Base-by-base conservation (phyloP, 106 monocot species). In the Phalaenopsis aphrodite region DNA sequence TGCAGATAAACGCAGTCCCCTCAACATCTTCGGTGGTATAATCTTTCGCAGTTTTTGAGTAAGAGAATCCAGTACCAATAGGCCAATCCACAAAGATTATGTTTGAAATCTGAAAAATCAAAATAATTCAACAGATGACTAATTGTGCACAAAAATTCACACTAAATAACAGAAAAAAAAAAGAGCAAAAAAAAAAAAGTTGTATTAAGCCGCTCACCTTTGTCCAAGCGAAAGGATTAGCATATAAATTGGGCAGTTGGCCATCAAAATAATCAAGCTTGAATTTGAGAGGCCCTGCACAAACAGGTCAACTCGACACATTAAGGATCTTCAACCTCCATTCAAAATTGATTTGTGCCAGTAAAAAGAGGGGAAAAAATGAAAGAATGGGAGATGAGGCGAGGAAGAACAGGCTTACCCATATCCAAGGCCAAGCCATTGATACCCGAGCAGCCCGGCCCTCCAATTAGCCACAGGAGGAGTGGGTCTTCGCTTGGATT, bases 401-500 rank as follows among this genome's bases (percentile, higher is more conserved):
- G 7, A 24, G 1, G 23, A 65, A 65, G 7, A 24, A 65, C 5
- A 65, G 23, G 64, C 64, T 7, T 74, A 76, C 81, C 82, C 36
- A 76, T 82, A 7, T 65, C 76, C 19, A 82, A 15, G 30, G 23
- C 8, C 21, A 82, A 8, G 23, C 57, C 81, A 18, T 41, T 64
- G 42, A 76, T 8, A n/a, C 15, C 58, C 3, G 81, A 36, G 64
- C 81, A 82, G 76, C 81, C 75, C n/a, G 81, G 81, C 6, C 82
- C 82, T 21, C 82, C 82, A 16, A 38, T 23, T 10, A 82, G 43
- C 76, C 76, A 82, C 5, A 82, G 66, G 45, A 82, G 24, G 19
- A 82, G 76, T 18, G 82, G 82, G 11, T 82, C 82, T 42, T 77
- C 82, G 12, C 42, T 39, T 2, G 82, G 82, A 15, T 67, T 82